Percentiles rank a stretch among this genome's conserved stretches.
Conservation (phyloP, 1,284 basidiomycete genomes). For the Ceratorhiza oryzae-sativae region DNA sequence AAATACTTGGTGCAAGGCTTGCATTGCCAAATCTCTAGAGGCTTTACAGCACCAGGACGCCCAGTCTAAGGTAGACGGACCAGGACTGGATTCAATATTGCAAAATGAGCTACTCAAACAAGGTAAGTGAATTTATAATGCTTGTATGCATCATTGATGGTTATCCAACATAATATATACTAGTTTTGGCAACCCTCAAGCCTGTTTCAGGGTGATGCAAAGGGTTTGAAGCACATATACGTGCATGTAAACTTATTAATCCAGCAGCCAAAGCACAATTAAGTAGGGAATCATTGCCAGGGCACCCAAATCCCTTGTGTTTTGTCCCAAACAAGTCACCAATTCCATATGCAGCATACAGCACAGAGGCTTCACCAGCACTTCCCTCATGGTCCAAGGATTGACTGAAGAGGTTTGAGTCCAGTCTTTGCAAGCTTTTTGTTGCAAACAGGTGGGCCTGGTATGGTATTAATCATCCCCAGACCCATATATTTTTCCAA, state of each 20-base stretch:
- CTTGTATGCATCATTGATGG: neutral
- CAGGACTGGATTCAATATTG: neutral
- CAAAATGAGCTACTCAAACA: no score
- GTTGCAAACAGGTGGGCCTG: conserved; percentile 7
- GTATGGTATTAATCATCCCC: conserved; percentile 7
- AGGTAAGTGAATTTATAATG: neutral
- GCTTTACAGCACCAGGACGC: neutral
- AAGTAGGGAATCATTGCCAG: neutral
- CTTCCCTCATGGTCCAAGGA: neutral
- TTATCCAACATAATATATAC: neutral
- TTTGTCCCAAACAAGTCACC: neutral
- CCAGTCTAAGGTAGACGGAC: neutral
- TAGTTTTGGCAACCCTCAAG: neutral
- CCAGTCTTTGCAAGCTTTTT: neutral
- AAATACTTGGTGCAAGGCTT: neutral
- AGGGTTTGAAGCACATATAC: neutral
- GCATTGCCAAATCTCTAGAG: neutral
- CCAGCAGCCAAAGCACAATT: neutral
- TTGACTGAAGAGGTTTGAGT: neutral
- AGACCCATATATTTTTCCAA: conserved; percentile 10
- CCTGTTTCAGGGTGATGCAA: neutral
- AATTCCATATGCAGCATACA: neutral
- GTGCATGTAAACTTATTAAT: neutral
- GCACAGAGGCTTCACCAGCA: neutral
- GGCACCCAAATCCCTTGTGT: neutral